These are phyloP conservation scores for Polyporus arcularius DNA, from an alignment of 768 basidiomycete genomes.

Conservation along the genomic window DNA sequence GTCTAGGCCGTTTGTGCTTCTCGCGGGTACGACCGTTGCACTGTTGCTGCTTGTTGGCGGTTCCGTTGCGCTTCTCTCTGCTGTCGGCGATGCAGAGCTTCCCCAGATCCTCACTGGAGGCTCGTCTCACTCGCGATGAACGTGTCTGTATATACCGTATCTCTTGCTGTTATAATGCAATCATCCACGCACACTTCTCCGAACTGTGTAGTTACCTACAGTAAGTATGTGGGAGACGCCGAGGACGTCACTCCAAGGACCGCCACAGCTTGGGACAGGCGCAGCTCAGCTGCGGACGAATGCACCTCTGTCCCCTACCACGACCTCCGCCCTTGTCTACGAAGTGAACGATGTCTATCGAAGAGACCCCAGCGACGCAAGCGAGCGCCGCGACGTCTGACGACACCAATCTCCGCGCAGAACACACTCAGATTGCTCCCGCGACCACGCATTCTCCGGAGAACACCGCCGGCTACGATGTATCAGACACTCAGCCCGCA, in stretches of 20 bases:
- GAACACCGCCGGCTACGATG: background rate
- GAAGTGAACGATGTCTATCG: constrained; percentile 9
- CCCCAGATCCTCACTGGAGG: constrained; percentile 72
- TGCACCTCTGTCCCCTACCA: constrained; percentile 8
- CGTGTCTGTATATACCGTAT: constrained; percentile 6
- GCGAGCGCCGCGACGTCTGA: constrained; percentile 2
- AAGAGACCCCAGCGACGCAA: background rate
- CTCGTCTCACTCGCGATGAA: constrained; percentile 9
- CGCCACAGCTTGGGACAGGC: constrained; percentile 8
- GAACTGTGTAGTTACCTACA: background rate
- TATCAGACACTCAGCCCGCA: background rate
- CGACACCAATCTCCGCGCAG: constrained; percentile 6
- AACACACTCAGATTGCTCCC: background rate
- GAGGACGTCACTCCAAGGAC: constrained; percentile 5
- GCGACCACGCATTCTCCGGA: background rate
- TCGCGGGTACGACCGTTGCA: constrained; percentile 66
- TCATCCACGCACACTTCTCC: background rate
- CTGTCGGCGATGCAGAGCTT: constrained; percentile 59
- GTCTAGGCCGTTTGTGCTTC: constrained; percentile 69
- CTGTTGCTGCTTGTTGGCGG: constrained; percentile 68
- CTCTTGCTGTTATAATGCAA: constrained; percentile 3
- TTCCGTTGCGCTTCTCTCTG: constrained; percentile 64
- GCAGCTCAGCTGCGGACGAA: constrained; percentile 5
- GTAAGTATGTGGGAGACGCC: constrained; percentile 6
- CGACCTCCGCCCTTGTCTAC: background rate